Evolutionary conservation across 2,329 filamentous ascomycete species (phyloP).

Genomic region (Alternaria alternata): DNA sequence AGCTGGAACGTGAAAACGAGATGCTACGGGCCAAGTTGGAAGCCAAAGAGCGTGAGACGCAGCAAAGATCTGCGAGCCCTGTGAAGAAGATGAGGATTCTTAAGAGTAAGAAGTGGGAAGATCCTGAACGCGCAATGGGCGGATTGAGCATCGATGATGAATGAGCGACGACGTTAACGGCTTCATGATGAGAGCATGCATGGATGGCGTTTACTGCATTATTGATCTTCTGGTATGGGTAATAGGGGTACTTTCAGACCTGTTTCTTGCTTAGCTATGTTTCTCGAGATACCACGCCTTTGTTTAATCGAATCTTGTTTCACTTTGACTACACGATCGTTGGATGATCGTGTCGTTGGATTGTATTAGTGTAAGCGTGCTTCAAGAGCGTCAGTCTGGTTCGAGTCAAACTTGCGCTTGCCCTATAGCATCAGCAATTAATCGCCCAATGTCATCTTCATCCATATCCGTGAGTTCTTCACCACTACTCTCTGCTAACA

Average conservation of each 20-base stretch:
- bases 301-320: not conserved
- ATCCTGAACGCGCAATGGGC: slow-evolving; percentile 36
- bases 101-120: slow-evolving; percentile 59
- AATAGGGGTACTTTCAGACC: not conserved
- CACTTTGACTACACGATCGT: not conserved
- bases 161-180: slow-evolving; percentile 12
- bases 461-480: slow-evolving; percentile 13
- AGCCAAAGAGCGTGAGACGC: slow-evolving; percentile 51
- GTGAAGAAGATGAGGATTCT: slow-evolving; percentile 60
- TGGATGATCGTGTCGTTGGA: not conserved
- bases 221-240: not conserved
- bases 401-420: not conserved
- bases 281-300: slow-evolving; percentile 18
- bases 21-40: slow-evolving; percentile 50
- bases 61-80: slow-evolving; percentile 51
- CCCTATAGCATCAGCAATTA: not conserved
- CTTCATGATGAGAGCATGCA: slow-evolving; percentile 10
- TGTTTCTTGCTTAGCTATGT: slow-evolving; percentile 1
- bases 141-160: slow-evolving; percentile 30
- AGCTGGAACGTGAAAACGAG: slow-evolving; percentile 57
- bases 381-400: not conserved
- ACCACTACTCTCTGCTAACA: not conserved
- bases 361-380: not conserved
- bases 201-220: slow-evolving; percentile 2
- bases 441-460: slow-evolving; percentile 3